phyloP scores from a whole-genome alignment of 2,329 filamentous ascomycete genomes.

The Colletotrichum navitas region DNA sequence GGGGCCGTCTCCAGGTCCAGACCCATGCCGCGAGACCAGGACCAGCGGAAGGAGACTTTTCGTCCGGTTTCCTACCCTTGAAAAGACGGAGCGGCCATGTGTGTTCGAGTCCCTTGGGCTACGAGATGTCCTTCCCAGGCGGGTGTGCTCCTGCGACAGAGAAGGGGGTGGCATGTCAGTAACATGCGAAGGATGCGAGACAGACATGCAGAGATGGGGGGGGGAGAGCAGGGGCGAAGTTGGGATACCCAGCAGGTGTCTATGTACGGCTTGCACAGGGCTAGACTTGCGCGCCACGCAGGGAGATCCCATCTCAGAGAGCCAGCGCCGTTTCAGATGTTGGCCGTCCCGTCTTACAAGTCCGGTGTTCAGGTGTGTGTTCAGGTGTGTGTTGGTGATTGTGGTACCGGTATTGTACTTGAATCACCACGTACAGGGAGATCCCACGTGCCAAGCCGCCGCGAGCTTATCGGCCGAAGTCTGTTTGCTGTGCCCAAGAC shows the following conservation, averaged over 20 bases:
- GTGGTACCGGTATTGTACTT: not conserved
- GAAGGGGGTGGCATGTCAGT: constrained; percentile 2
- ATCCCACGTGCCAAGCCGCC: constrained; percentile 20
- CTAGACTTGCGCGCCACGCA: constrained; percentile 33
- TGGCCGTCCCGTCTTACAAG: constrained; percentile 30
- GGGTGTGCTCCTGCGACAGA: constrained; percentile 5
- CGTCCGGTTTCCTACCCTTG: constrained; percentile 38
- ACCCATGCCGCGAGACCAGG: not conserved
- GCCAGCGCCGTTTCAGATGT: constrained; percentile 38
- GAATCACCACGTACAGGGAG: not conserved
- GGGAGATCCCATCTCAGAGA: constrained; percentile 37
- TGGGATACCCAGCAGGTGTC: constrained; percentile 2
- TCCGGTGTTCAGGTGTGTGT: not conserved
- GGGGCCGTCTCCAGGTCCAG: not conserved
- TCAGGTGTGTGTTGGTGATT: not conserved
- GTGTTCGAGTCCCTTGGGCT: not conserved
- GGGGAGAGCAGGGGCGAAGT: constrained; percentile 5
- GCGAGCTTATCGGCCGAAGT: constrained; percentile 36
- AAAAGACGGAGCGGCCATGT: constrained; percentile 5
- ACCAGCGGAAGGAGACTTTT: constrained; percentile 35
- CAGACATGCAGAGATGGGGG: not conserved
- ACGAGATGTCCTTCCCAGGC: not conserved
- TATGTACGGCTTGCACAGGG: constrained; percentile 8
- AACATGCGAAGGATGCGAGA: not conserved
- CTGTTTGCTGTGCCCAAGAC: constrained; percentile 1